phyloP scores from a whole-genome alignment of 495 filamentous ascomycete species.

The Aspergillus carlsbadensis region DNA sequence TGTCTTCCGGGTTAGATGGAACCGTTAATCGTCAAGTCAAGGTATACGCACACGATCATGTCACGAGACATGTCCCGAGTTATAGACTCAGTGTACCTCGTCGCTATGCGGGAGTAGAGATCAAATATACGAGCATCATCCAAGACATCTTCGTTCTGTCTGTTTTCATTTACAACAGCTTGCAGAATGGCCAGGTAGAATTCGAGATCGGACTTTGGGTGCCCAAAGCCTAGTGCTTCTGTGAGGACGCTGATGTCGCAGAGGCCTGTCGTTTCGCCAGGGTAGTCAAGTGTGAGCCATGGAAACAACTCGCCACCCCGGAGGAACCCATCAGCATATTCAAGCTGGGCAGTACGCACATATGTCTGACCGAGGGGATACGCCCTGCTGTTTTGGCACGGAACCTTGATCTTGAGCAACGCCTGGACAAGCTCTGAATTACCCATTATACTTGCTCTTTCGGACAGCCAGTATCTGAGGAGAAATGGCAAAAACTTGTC shows the following conservation, averaged over 20 bases:
- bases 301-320: conserved; percentile 23
- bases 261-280: not conserved
- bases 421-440: not conserved
- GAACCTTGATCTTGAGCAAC: conserved; percentile 11
- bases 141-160: not conserved
- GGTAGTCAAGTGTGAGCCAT: conserved; percentile 16
- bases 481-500: conserved; percentile 28
- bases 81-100: conserved; percentile 6
- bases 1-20: no score
- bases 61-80: not conserved
- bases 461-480: conserved; percentile 14
- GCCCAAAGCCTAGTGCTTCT: conserved; percentile 11
- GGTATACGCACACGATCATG: conserved; percentile 7
- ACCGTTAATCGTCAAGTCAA: no score
- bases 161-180: conserved; percentile 2
- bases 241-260: not conserved
- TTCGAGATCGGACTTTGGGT: conserved; percentile 13
- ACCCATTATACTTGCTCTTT: not conserved
- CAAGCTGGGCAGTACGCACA: conserved; percentile 10
- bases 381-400: conserved; percentile 11
- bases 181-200: conserved; percentile 11
- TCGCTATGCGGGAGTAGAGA: conserved; percentile 13
- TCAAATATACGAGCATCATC: conserved; percentile 15
- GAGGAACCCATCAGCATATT: conserved; percentile 18
- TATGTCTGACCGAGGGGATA: conserved; percentile 18